Base-by-base conservation (phyloP, 257 asterid species). In the Hygrophila difformis region DNA sequence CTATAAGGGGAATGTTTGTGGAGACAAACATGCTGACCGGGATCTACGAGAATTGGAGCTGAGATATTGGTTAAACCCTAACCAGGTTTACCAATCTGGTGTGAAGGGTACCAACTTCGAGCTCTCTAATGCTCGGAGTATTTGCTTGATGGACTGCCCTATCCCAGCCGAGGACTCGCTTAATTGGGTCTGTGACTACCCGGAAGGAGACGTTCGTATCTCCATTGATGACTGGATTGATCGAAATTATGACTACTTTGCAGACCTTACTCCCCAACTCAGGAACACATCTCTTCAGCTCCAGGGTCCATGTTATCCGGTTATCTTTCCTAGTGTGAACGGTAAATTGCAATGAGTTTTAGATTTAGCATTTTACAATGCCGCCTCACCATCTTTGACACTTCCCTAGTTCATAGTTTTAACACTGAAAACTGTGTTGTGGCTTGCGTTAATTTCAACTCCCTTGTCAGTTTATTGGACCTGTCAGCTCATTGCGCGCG, bases 81-180 rank as follows among this genome's bases (percentile, higher is more conserved):
- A 92, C 48, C 97, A 87, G 69, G 97, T 91, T 55, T 91, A 91
- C 68, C 74, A 82, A 71, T 72, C 81, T 51, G 92, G 93, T 53
- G 61, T 77, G 10, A 91, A 82, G 66, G 72, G 71, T 59, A 74
- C 78, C 77, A 77, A 66, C 22, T 82, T 70, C 57, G 56, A 73
- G 63, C 75, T 91, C 41, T 73, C 94, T 29, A 73, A 91, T 71
- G 93, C 94, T 40, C 68, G 97, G 34, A 80, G 91, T 47, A 87
- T 92, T 53, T 92, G 99, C 70, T 73, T 87, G 72, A 62, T 92
- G 94, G 99, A 92, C 42, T 92, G 99, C 40, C 99, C 99, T n/a
- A 69, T 68, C 58, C 97, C 99, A 1, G 81, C 97, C 0, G 95
- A 75, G 29, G 99, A 92, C 77, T 71, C 91, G 4, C 79, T 92